A percentile compares a stretch with the other conserved stretches of the same genome.
Evolutionary conservation across 176 grass and related monocot genomes (phyloP).

Genomic region (Triticum monococcum): DNA sequence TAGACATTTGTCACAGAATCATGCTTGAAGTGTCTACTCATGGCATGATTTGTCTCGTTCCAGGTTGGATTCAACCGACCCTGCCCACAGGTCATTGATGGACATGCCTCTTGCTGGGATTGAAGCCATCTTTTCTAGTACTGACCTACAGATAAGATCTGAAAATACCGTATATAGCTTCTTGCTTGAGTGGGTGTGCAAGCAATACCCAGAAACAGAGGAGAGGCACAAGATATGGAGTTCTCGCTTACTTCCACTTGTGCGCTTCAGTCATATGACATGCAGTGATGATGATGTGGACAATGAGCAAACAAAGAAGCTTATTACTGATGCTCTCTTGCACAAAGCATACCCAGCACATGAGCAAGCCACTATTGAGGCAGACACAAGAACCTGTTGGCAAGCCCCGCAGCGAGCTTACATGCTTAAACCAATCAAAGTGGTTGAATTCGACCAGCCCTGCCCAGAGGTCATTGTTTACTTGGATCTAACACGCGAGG

Average conservation of each 20-base stretch:
- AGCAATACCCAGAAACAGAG: conserved; percentile 53
- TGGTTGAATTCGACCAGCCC: conserved; percentile 65
- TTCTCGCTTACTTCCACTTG: conserved; percentile 48
- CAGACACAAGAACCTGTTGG: conserved; percentile 28
- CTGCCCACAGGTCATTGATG: conserved; percentile 27
- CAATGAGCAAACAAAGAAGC: conserved; percentile 49
- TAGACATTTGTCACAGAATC: neutral
- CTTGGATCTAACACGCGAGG: conserved; percentile 67
- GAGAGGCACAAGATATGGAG: conserved; percentile 57
- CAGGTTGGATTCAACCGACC: neutral
- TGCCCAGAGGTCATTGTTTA: conserved; percentile 69
- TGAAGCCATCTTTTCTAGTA: conserved; percentile 62
- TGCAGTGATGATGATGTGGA: conserved; percentile 48
- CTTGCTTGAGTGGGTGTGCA: conserved; percentile 57
- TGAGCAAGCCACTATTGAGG: conserved; percentile 42
- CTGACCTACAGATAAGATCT: conserved; percentile 66
- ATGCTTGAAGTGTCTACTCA: neutral
- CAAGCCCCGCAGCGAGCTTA: conserved; percentile 51
- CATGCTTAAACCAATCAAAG: conserved; percentile 66
- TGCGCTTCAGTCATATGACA: conserved; percentile 61
- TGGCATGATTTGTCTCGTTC: conserved; percentile 16
- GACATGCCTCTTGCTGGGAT: conserved; percentile 60
- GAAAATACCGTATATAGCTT: conserved; percentile 69
- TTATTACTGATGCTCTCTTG: conserved; percentile 59
- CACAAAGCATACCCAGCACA: conserved; percentile 65